Conservation (phyloP, 2,329 filamentous ascomycete species). For the Beauveria scarabaeidicola region DNA sequence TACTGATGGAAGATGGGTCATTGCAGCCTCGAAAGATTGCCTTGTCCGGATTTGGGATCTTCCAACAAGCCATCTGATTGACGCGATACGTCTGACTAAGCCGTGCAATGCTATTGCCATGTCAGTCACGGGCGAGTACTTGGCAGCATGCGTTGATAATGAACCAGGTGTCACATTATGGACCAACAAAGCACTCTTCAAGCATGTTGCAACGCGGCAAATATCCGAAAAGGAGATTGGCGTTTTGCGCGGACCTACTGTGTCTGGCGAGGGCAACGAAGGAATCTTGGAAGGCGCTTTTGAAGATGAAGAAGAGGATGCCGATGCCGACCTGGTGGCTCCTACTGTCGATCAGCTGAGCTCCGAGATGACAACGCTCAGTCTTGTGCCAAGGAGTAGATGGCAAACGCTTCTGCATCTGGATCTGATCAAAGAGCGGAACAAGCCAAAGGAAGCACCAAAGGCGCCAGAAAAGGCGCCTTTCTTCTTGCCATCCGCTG, state of each 20-base stretch:
- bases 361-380: constrained; percentile 76
- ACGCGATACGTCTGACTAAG: constrained; percentile 72
- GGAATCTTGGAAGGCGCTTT: constrained; percentile 71
- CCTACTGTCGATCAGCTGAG: constrained; percentile 68
- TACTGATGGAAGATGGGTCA: constrained; percentile 85
- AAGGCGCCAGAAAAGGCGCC: constrained; percentile 91
- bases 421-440: constrained; percentile 84
- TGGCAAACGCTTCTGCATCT: constrained; percentile 95
- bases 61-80: constrained; percentile 89
- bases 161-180: constrained; percentile 86
- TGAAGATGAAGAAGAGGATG: constrained; percentile 44
- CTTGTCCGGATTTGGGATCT: constrained; percentile 88
- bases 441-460: constrained; percentile 86
- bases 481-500: constrained; percentile 77
- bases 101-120: constrained; percentile 81
- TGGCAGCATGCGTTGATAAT: constrained; percentile 80
- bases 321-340: constrained; percentile 45
- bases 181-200: constrained; percentile 90
- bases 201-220: constrained; percentile 75
- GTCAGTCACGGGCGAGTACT: constrained; percentile 81
- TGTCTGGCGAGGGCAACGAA: constrained; percentile 73
- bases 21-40: constrained; percentile 75
- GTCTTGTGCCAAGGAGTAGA: constrained; percentile 76
- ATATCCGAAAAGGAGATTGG: constrained; percentile 70
- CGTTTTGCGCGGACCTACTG: constrained; percentile 59